These are phyloP conservation scores for Agaricus subrufescens DNA, from an alignment of 768 basidiomycete genomes.

Conservation along the genomic window DNA sequence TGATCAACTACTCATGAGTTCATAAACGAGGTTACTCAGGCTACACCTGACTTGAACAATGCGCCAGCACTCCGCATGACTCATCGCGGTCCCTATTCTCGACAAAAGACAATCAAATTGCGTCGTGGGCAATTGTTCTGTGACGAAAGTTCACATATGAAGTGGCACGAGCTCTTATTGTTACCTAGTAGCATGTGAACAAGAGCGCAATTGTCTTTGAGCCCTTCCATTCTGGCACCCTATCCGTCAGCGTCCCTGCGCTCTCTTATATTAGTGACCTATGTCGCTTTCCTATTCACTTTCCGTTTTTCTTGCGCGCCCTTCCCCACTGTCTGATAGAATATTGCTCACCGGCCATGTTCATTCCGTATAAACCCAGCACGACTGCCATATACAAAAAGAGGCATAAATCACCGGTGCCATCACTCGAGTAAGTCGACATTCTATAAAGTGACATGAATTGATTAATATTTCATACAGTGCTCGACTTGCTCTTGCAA, in stretches of 20 bases:
- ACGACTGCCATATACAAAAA: not conserved
- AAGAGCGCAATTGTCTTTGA: not conserved
- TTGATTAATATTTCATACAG: not conserved
- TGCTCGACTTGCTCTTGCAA: conserved; percentile 2
- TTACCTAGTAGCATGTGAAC: not conserved
- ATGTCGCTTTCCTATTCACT: too few species aligned
- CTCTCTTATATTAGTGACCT: not conserved
- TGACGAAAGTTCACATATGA: not conserved
- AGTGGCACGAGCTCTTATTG: conserved; percentile 4
- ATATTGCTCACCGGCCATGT: not conserved
- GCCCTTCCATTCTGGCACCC: not conserved
- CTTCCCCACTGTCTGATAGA: too few species aligned
- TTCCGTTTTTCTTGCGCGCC: too few species aligned
- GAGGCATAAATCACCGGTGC: not conserved
- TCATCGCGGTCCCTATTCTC: not conserved
- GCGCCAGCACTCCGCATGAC: too few species aligned
- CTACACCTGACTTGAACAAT: too few species aligned
- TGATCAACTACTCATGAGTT: too few species aligned
- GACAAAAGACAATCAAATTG: not conserved
- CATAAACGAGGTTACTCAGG: too few species aligned
- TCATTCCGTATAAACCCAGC: not conserved
- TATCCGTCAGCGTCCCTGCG: not conserved
- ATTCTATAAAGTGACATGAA: not conserved
- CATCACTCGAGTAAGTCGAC: conserved; percentile 1
- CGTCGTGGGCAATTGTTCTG: not conserved